phyloP scores from a whole-genome alignment of 805 yeast genomes.

The Ogataea pilisensis region DNA sequence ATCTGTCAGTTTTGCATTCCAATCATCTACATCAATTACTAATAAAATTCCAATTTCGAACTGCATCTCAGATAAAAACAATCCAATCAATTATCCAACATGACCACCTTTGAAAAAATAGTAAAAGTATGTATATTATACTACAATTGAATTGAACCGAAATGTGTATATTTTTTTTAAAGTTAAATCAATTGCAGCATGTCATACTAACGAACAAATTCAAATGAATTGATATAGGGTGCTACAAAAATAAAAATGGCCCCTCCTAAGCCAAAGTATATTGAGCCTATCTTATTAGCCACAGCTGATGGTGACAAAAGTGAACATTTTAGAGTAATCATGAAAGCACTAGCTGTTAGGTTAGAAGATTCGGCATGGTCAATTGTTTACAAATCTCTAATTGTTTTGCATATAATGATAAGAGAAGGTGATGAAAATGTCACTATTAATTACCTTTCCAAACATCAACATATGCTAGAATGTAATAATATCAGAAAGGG shows the following conservation, averaged over 20 bases:
- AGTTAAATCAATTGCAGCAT: too few relatives aligned
- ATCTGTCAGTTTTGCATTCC: too few relatives aligned
- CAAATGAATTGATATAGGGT: slow-evolving; percentile 42
- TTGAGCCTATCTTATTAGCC: slow-evolving; percentile 83
- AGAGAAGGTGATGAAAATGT: slow-evolving; percentile 84
- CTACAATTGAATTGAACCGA: neutral
- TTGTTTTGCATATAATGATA: slow-evolving; percentile 85
- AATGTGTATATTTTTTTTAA: neutral
- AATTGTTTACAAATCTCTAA: slow-evolving; percentile 77
- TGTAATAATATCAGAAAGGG: slow-evolving; percentile 34
- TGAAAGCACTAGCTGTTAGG: slow-evolving; percentile 58
- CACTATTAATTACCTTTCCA: slow-evolving; percentile 64
- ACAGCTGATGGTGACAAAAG: slow-evolving; percentile 47
- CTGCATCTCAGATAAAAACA: too few relatives aligned
- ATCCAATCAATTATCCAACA: too few relatives aligned
- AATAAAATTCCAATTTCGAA: too few relatives aligned
- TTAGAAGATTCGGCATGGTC: slow-evolving; percentile 87
- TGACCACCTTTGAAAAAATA: slow-evolving; percentile 24
- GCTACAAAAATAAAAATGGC: slow-evolving; percentile 79
- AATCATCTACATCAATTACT: too few relatives aligned
- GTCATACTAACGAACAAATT: too few relatives aligned
- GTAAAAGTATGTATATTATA: slow-evolving; percentile 18
- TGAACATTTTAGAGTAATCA: slow-evolving; percentile 63
- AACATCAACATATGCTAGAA: slow-evolving; percentile 58
- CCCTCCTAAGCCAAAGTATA: slow-evolving; percentile 95